A percentile compares a stretch with the other conserved stretches of the same genome.
Conservation (phyloP, 805 yeast species). For the Kodamaea hsintzibuensis region DNA sequence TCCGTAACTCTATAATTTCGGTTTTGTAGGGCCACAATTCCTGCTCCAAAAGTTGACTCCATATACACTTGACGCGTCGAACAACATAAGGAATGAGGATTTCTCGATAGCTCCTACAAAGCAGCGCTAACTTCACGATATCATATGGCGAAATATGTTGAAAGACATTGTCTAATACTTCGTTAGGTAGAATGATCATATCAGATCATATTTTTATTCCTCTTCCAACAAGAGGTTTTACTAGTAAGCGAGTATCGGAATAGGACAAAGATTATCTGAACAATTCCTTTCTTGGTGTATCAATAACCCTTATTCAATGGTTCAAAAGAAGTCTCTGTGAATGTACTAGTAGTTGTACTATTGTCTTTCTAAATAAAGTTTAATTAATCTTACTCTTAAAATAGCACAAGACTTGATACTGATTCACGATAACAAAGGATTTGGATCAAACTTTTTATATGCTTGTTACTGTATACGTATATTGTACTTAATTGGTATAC, state of each 20-base stretch:
- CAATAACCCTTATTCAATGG: background rate
- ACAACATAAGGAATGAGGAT: slow-evolving; percentile 21
- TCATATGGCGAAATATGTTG: slow-evolving; percentile 9
- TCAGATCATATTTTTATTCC: background rate
- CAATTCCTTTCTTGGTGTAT: background rate
- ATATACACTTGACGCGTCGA: slow-evolving; percentile 22
- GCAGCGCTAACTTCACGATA: slow-evolving; percentile 17
- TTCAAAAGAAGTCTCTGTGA: background rate
- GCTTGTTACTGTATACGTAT: background rate
- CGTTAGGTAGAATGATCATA: slow-evolving; percentile 7
- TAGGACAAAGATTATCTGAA: background rate
- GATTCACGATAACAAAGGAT: background rate
- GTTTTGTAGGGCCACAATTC: slow-evolving; percentile 2
- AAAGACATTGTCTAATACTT: slow-evolving; percentile 11
- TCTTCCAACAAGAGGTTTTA: background rate
- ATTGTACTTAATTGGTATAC: background rate
- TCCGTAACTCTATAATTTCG: slow-evolving; percentile 26
- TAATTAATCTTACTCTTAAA: background rate
- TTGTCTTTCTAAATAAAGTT: background rate
- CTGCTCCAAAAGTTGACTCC: slow-evolving; percentile 22
- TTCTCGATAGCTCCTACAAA: slow-evolving; percentile 18
- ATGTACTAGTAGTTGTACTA: background rate
- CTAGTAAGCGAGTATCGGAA: background rate
- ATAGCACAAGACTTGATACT: background rate
- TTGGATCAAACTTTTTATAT: background rate